These are phyloP conservation scores for Nitzschia sp. DNA, from an alignment of 108 stramenopile genomes.

Conservation along the genomic window DNA sequence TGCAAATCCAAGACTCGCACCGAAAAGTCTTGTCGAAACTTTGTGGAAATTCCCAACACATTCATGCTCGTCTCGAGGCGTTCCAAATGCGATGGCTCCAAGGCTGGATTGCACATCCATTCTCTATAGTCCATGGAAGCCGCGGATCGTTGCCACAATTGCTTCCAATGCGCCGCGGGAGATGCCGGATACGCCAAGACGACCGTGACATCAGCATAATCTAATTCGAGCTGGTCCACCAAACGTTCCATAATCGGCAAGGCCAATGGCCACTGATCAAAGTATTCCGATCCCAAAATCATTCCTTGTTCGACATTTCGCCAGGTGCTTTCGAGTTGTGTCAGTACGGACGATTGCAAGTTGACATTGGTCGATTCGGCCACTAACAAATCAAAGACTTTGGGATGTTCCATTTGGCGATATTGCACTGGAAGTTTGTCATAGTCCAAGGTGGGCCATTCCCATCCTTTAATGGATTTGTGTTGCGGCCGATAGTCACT, in stretches of 20 bases:
- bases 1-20: background rate
- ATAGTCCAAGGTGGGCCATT: background rate
- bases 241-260: background rate
- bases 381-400: constrained; percentile 3
- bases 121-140: background rate
- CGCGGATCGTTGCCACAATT: background rate
- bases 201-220: background rate
- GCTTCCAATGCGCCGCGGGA: background rate
- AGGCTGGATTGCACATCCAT: background rate
- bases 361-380: background rate
- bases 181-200: constrained; percentile 2
- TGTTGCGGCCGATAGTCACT: constrained; percentile 16
- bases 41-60: background rate
- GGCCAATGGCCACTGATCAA: background rate
- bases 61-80: constrained; percentile 10
- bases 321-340: background rate
- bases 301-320: background rate
- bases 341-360: background rate
- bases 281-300: constrained; percentile 10
- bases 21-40: constrained; percentile 7
- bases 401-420: background rate
- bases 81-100: background rate
- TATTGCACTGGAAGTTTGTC: background rate
- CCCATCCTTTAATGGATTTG: background rate
- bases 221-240: background rate